These are phyloP conservation scores for Aspergillus glaucus DNA, from an alignment of 2,329 filamentous ascomycete genomes.

Conservation along the genomic window DNA sequence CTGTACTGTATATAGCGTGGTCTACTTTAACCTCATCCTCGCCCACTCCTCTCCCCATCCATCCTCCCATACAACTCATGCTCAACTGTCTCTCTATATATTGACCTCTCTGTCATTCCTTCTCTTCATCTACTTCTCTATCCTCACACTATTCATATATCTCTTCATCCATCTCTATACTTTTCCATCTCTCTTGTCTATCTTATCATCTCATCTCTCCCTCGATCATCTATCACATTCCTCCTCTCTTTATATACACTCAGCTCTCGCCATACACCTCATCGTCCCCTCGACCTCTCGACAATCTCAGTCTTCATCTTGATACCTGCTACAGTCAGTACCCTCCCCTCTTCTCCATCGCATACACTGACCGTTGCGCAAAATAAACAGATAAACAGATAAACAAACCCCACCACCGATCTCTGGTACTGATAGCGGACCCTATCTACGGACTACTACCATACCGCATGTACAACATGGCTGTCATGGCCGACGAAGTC, in stretches of 20 bases:
- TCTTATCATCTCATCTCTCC: conserved; percentile 1
- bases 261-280: background rate
- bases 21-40: background rate
- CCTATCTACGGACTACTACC: background rate
- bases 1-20: background rate
- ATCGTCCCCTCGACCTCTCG: background rate
- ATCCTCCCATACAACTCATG: background rate
- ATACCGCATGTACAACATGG: conserved; percentile 18
- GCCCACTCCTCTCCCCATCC: background rate
- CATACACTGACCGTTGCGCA: background rate
- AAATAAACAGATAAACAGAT: background rate
- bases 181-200: conserved; percentile 1
- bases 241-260: background rate
- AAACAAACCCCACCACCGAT: background rate
- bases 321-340: background rate
- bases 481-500: conserved; percentile 32
- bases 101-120: background rate
- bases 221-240: background rate
- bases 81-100: background rate
- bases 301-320: background rate
- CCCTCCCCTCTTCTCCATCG: background rate
- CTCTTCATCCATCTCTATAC: conserved; percentile 3
- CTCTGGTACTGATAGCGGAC: background rate
- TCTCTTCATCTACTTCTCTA: background rate
- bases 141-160: background rate